Evolutionary conservation across 83 land plant species (phyloP), one percentile per base, ranked within the genome.

Genomic region (Isoetes engelmannii): DNA sequence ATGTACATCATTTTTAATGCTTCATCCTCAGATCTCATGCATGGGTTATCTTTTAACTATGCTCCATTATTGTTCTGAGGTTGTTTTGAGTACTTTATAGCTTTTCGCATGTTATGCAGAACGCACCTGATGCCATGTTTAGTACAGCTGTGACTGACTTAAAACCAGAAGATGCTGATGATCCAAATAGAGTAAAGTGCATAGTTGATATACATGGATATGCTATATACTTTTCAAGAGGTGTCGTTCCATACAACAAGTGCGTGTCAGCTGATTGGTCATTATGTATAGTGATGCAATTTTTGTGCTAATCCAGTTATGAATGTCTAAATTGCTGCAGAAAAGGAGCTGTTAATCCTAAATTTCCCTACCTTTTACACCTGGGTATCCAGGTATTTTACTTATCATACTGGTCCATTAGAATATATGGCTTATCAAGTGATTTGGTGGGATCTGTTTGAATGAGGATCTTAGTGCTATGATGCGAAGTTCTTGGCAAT

Each of bases 171-270:
- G 90, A 94, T 86, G 98, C 80, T 47, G 65, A 75, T 68, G 86
- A 90, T 74, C 84, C 93, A 7, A 90, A 94, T 72, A 74, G 97
- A 43, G 99, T 94, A 15, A 94, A 94, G 69, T 94, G 99, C 62
- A 80, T 94, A 12, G 89, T 90, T 37, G 84, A 90, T 54, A 83
- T 73, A 21, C 74, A 65, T 71, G 99, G 93, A 50, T 94, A 90
- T 84, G 99, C 99, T 42, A 83, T 94, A 42, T 94, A 94, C 62
- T 94, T 94, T 74, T 94, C 99, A 8, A 81, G 99, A 70, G 99
- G 99, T 51, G 77, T 94, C 48, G 84, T 94, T 53, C 99, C 99
- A 45, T 86, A 28, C 66, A 94, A 94, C 81, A 88, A 90, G 99
- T 90, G 71, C 68, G 87, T 66, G 57, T 55, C 45, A 44, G 44